These are phyloP conservation scores for Xylaria venustula DNA, from an alignment of 495 filamentous ascomycete species.

Conservation along the genomic window DNA sequence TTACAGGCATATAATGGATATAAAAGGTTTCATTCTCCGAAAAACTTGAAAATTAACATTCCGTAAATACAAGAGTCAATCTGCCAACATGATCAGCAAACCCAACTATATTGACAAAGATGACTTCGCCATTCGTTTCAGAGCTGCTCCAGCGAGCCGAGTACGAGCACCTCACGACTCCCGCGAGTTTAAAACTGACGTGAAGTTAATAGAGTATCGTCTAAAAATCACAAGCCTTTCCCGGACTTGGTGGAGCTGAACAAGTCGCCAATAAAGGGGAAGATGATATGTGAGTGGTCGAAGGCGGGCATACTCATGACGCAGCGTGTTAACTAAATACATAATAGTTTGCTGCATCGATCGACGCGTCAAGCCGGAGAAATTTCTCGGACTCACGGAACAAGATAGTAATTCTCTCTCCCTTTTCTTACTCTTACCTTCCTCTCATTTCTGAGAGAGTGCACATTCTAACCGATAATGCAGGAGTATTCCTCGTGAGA, in stretches of 20 bases:
- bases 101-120: neutral
- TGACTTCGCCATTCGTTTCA: neutral
- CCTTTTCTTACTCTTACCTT: neutral
- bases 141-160: conserved; percentile 1
- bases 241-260: neutral
- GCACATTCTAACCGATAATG: neutral
- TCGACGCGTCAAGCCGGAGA: neutral
- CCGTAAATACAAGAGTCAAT: neutral
- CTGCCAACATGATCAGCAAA: too few species aligned
- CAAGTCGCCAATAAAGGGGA: neutral
- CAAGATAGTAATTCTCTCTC: neutral
- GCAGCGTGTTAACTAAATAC: neutral
- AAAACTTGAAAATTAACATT: neutral
- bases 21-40: neutral
- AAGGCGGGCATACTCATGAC: neutral
- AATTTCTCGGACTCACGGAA: neutral
- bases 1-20: too few species aligned
- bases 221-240: neutral
- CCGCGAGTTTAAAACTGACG: neutral
- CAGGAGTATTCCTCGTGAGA: neutral
- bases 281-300: conserved; percentile 4
- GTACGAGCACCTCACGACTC: neutral
- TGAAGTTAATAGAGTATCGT: neutral
- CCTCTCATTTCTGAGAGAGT: neutral
- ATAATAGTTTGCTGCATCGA: conserved; percentile 9